These are phyloP conservation scores for Rauvolfia tetraphylla DNA, from an alignment of 257 asterid species.

Conservation along the genomic window DNA sequence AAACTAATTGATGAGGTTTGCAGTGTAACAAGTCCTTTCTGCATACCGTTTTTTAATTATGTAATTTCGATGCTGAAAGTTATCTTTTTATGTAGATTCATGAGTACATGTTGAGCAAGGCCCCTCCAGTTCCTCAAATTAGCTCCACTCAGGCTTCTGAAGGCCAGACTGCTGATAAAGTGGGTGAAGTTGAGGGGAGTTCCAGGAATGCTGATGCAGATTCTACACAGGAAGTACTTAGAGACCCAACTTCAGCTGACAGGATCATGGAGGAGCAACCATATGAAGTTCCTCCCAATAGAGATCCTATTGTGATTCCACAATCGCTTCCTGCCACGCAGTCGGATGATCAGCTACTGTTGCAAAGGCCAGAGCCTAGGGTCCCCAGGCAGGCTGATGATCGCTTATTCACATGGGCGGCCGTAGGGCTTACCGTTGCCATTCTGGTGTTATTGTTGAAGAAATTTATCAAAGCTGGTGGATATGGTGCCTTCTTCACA, in stretches of 20 bases:
- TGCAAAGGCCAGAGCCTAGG: slow-evolving; percentile 36
- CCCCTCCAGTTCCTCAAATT: slow-evolving; percentile 53
- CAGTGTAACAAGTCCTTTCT: not conserved
- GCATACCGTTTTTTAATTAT: not conserved
- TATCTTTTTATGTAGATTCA: slow-evolving; percentile 52
- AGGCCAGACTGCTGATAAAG: slow-evolving; percentile 26
- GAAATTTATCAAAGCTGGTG: slow-evolving; percentile 82
- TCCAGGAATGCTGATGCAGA: slow-evolving; percentile 26
- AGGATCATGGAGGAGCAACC: slow-evolving; percentile 35
- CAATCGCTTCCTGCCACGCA: slow-evolving; percentile 26
- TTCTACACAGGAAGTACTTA: slow-evolving; percentile 33
- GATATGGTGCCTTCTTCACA: slow-evolving; percentile 64
- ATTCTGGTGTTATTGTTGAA: slow-evolving; percentile 72
- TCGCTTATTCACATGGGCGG: slow-evolving; percentile 81
- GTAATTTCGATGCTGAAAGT: not conserved
- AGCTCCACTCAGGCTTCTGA: slow-evolving; percentile 28
- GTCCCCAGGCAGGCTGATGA: slow-evolving; percentile 58
- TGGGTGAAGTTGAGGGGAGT: slow-evolving; percentile 30
- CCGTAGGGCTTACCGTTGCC: slow-evolving; percentile 75
- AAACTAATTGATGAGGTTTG: slow-evolving; percentile 75
- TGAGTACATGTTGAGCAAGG: slow-evolving; percentile 71
- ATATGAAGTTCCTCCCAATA: slow-evolving; percentile 33
- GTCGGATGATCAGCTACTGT: slow-evolving; percentile 31
- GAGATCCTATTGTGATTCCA: slow-evolving; percentile 36
- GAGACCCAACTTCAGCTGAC: slow-evolving; percentile 27